Evolutionary conservation across 2,329 filamentous ascomycete genomes (phyloP).

Genomic region (Nakataea oryzae): DNA sequence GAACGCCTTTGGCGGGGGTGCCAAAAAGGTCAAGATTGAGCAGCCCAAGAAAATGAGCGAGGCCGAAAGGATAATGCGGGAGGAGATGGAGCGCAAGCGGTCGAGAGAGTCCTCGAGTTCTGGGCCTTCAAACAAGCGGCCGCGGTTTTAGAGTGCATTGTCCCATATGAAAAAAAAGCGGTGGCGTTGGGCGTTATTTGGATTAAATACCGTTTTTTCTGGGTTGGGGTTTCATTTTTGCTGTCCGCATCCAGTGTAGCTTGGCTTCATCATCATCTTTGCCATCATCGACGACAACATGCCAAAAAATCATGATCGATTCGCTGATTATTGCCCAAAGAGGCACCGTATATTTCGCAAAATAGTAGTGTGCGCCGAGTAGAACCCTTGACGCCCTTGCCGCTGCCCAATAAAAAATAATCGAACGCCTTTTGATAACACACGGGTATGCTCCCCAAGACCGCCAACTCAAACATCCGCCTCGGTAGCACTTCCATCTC

Average conservation of each 20-base stretch:
- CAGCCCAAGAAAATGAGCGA: slow-evolving; percentile 79
- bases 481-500: slow-evolving; percentile 45
- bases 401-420: neutral
- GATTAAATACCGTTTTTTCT: neutral
- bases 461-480: slow-evolving; percentile 18
- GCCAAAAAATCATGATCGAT: neutral
- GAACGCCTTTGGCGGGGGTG: slow-evolving; percentile 54
- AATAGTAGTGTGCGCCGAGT: neutral
- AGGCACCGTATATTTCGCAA: no score
- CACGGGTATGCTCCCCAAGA: slow-evolving; percentile 3
- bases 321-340: neutral
- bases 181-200: neutral
- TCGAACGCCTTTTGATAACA: neutral
- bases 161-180: neutral
- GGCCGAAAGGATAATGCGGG: slow-evolving; percentile 80
- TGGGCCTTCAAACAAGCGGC: slow-evolving; percentile 41
- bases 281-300: neutral
- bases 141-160: slow-evolving; percentile 22
- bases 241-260: neutral
- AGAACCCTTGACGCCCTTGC: neutral
- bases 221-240: neutral
- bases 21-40: slow-evolving; percentile 53
- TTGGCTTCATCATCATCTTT: neutral
- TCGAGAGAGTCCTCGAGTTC: slow-evolving; percentile 32
- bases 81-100: slow-evolving; percentile 65